These are phyloP conservation scores for Alternaria conjuncta DNA, from an alignment of 2,329 filamentous ascomycete genomes.

Conservation along the genomic window DNA sequence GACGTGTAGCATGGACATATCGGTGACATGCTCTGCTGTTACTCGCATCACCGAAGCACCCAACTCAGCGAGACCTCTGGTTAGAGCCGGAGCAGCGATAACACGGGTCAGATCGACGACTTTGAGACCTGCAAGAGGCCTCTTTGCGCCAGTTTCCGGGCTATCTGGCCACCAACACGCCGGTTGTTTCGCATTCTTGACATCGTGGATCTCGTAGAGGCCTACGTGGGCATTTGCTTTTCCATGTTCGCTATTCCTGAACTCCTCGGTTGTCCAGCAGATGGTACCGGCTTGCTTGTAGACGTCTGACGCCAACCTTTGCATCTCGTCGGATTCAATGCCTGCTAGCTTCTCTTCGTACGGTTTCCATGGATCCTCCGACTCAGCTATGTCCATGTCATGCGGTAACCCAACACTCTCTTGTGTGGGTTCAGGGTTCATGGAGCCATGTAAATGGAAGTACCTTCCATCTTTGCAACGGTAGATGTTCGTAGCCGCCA, in stretches of 20 bases:
- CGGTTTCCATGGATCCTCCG: conserved; percentile 41
- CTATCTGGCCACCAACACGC: conserved; percentile 53
- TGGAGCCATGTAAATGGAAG: conserved; percentile 57
- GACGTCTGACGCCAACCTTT: conserved; percentile 45
- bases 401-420: conserved; percentile 47
- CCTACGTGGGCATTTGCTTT: conserved; percentile 52
- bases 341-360: conserved; percentile 45
- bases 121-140: conserved; percentile 57
- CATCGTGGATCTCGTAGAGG: conserved; percentile 48
- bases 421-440: conserved; percentile 56
- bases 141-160: conserved; percentile 26
- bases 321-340: conserved; percentile 44
- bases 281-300: conserved; percentile 53
- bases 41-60: conserved; percentile 58
- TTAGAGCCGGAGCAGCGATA: conserved; percentile 57
- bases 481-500: conserved; percentile 56
- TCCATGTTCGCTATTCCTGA: conserved; percentile 49
- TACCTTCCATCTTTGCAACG: conserved; percentile 54
- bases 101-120: conserved; percentile 59
- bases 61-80: conserved; percentile 52
- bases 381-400: conserved; percentile 22
- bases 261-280: conserved; percentile 48
- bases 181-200: conserved; percentile 35
- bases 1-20: conserved; percentile 51
- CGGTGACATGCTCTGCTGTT: conserved; percentile 49